phyloP scores from a whole-genome alignment of 352 stramenopile genomes.

The Pythium aphanidermatum region DNA sequence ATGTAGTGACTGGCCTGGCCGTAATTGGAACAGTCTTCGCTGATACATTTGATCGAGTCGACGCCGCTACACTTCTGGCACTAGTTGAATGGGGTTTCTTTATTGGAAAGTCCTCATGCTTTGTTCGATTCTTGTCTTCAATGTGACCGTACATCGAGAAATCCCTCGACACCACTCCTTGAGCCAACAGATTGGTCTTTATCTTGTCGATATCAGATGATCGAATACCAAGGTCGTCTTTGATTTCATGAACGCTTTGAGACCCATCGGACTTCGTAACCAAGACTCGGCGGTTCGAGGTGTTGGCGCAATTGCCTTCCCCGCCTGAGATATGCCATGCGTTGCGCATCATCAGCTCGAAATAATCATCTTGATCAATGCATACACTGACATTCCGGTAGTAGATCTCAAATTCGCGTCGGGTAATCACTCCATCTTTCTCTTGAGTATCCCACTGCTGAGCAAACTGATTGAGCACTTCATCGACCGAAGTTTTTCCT shows the following conservation, averaged over 20 bases:
- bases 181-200: conserved; percentile 36
- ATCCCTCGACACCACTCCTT: conserved; percentile 24
- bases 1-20: too few relatives aligned
- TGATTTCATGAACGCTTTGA: conserved; percentile 39
- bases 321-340: conserved; percentile 77
- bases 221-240: conserved; percentile 39
- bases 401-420: conserved; percentile 46
- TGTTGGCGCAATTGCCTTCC: conserved; percentile 50
- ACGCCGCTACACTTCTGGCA: too few relatives aligned
- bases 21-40: too few relatives aligned
- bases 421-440: conserved; percentile 28
- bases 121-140: conserved; percentile 19
- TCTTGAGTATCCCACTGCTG: conserved; percentile 34
- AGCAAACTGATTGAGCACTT: conserved; percentile 30
- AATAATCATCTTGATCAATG: conserved; percentile 82
- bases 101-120: not conserved
- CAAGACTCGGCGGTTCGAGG: conserved; percentile 56
- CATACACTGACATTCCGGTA: conserved; percentile 68
- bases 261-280: conserved; percentile 44
- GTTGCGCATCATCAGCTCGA: conserved; percentile 81
- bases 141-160: conserved; percentile 9
- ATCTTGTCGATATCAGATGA: conserved; percentile 22
- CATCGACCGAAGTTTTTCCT: conserved; percentile 25
- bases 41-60: too few relatives aligned
- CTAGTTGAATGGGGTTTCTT: not conserved